Conservation (phyloP, 108 stramenopile genomes). For the Parmales sp. region DNA sequence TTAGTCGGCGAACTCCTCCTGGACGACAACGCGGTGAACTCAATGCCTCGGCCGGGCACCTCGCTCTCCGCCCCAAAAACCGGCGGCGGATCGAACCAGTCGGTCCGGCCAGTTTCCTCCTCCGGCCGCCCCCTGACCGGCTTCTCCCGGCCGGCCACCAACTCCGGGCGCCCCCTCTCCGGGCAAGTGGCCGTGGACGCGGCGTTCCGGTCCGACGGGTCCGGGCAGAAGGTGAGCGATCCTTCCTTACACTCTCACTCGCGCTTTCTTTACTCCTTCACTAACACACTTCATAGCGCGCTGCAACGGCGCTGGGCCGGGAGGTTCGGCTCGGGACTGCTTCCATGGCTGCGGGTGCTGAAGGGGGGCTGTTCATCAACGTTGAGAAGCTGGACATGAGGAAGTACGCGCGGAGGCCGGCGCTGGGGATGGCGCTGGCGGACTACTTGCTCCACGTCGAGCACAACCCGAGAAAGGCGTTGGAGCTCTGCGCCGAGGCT, state of each 20-base stretch:
- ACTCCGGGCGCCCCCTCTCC: conserved; percentile 20
- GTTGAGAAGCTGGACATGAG: conserved; percentile 33
- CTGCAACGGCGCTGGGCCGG: conserved; percentile 38
- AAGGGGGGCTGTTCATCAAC: conserved; percentile 31
- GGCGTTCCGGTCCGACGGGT: conserved; percentile 25
- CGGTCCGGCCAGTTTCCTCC: conserved; percentile 22
- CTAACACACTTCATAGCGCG: too few relatives aligned
- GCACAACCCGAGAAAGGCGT: conserved; percentile 42
- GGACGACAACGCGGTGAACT: conserved; percentile 44
- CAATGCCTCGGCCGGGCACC: conserved; percentile 42
- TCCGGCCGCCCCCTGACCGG: conserved; percentile 45
- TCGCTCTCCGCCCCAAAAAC: conserved; percentile 27
- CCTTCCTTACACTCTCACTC: too few relatives aligned
- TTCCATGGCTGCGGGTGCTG: conserved; percentile 17
- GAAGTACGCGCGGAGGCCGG: conserved; percentile 30
- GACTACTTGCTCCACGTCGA: conserved; percentile 45
- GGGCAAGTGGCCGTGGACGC: conserved; percentile 18
- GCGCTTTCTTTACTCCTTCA: too few relatives aligned
- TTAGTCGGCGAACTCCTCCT: conserved; percentile 40
- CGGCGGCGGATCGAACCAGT: conserved; percentile 14
- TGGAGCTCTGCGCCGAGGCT: conserved; percentile 41
- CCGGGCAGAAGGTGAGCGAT: too few relatives aligned
- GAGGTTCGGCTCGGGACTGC: conserved; percentile 45
- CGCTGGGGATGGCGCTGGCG: conserved; percentile 31
- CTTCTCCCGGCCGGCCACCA: conserved; percentile 31